Percentiles rank a stretch among this genome's conserved stretches.
phyloP scores from a whole-genome alignment of 2,329 filamentous ascomycete genomes.

The Oidium heveae region DNA sequence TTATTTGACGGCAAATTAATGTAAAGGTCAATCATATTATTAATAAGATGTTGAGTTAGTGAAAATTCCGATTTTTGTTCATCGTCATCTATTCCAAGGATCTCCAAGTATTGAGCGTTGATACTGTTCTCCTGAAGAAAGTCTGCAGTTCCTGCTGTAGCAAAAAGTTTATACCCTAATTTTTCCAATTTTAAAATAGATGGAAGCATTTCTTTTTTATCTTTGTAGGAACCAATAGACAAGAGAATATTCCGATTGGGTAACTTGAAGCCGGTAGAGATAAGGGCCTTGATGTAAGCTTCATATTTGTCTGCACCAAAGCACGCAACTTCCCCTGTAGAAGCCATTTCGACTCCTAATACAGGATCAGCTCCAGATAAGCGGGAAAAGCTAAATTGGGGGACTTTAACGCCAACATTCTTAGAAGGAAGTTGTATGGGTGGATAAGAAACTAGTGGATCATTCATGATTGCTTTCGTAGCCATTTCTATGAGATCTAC shows the following conservation, averaged over 20 bases:
- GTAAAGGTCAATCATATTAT: slow-evolving; percentile 95
- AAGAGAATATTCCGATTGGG: slow-evolving; percentile 88
- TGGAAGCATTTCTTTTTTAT: slow-evolving; percentile 91
- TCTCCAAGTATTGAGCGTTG: slow-evolving; percentile 79
- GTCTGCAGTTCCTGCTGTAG: slow-evolving; percentile 87
- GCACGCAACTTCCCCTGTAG: slow-evolving; percentile 90
- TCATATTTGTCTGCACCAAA: slow-evolving; percentile 94
- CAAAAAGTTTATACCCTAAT: slow-evolving; percentile 86
- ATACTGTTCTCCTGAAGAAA: slow-evolving; percentile 86
- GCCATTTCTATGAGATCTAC: slow-evolving; percentile 97
- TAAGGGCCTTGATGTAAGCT: slow-evolving; percentile 84
- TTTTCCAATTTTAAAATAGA: slow-evolving; percentile 74
- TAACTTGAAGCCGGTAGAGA: slow-evolving; percentile 89
- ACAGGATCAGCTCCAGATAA: slow-evolving; percentile 90
- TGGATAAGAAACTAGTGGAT: slow-evolving; percentile 65
- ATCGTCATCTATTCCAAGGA: slow-evolving; percentile 51
- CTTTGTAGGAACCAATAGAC: slow-evolving; percentile 91
- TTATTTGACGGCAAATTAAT: slow-evolving; percentile 99
- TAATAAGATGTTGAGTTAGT: slow-evolving; percentile 82
- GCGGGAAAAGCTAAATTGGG: slow-evolving; percentile 96
- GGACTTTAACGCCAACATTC: slow-evolving; percentile 91
- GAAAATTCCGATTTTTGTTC: slow-evolving; percentile 92
- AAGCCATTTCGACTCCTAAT: slow-evolving; percentile 95
- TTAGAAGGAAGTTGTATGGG: slow-evolving; percentile 47
- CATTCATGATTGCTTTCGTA: slow-evolving; percentile 80